These are phyloP conservation scores for Botryotinia convoluta DNA, from an alignment of 2,329 filamentous ascomycete species.

Conservation along the genomic window DNA sequence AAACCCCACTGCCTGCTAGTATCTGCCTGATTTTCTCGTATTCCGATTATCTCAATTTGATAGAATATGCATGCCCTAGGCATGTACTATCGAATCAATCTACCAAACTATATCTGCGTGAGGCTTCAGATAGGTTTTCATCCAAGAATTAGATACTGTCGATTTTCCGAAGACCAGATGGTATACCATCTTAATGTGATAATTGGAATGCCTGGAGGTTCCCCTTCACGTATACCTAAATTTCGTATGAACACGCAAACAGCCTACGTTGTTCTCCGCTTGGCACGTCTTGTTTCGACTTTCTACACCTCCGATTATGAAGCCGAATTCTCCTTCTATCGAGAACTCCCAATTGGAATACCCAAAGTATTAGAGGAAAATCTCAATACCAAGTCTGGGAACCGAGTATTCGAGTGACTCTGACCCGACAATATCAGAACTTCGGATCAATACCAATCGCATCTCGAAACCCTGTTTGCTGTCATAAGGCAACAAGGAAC, in stretches of 20 bases:
- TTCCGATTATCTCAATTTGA: neutral
- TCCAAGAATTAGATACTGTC: neutral
- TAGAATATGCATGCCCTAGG: neutral
- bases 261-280: neutral
- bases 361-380: neutral
- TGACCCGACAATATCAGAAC: neutral
- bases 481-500: neutral
- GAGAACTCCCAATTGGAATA: neutral
- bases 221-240: too few relatives aligned
- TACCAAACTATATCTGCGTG: neutral
- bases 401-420: neutral
- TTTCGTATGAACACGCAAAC: too few relatives aligned
- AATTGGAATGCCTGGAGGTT: too few relatives aligned
- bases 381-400: neutral
- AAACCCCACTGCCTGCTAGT: neutral
- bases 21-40: neutral
- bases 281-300: neutral
- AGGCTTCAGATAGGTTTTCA: neutral
- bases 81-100: neutral
- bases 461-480: neutral
- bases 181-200: neutral
- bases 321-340: neutral
- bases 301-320: neutral
- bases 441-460: neutral
- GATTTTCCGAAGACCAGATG: neutral